phyloP scores from a whole-genome alignment of 2,329 filamentous ascomycete genomes.

The Alternaria incomplexa region DNA sequence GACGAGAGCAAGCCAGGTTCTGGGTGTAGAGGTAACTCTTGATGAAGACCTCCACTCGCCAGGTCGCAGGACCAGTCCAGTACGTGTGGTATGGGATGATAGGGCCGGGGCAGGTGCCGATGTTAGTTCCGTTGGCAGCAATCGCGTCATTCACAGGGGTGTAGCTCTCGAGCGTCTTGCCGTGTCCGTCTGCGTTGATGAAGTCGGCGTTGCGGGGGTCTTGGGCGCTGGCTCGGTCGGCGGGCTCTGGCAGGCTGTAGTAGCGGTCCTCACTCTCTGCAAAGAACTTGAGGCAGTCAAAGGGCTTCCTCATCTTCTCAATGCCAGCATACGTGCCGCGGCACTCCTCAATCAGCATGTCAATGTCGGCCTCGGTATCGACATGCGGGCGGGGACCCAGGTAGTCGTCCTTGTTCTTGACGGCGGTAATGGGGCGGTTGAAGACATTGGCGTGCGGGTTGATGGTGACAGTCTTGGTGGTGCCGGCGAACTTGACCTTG shows the following conservation, averaged over 20 bases:
- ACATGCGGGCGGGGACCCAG: conserved; percentile 58
- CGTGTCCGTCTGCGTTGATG: conserved; percentile 50
- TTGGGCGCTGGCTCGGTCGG: conserved; percentile 50
- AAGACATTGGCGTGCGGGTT: conserved; percentile 61
- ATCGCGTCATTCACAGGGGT: conserved; percentile 45
- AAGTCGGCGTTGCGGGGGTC: conserved; percentile 53
- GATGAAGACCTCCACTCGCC: conserved; percentile 63
- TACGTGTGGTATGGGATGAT: conserved; percentile 63
- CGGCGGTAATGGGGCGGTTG: conserved; percentile 59
- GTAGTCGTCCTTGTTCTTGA: conserved; percentile 59
- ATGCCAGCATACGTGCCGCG: conserved; percentile 59
- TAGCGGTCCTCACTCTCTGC: conserved; percentile 58
- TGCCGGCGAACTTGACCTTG: conserved; percentile 52
- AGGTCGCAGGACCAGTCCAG: conserved; percentile 64
- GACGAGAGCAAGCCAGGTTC: conserved; percentile 60
- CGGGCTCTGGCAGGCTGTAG: conserved; percentile 53
- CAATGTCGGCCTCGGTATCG: conserved; percentile 61
- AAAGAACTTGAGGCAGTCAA: conserved; percentile 60
- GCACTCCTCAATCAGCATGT: conserved; percentile 60
- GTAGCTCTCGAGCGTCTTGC: conserved; percentile 48
- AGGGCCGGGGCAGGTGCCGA: conserved; percentile 61
- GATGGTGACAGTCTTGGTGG: conserved; percentile 53
- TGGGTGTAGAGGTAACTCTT: conserved; percentile 65
- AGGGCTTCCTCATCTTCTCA: conserved; percentile 62
- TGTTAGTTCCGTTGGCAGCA: conserved; percentile 47